phyloP scores from a whole-genome alignment of 345 rosid genomes.

The Trapa incisa region DNA sequence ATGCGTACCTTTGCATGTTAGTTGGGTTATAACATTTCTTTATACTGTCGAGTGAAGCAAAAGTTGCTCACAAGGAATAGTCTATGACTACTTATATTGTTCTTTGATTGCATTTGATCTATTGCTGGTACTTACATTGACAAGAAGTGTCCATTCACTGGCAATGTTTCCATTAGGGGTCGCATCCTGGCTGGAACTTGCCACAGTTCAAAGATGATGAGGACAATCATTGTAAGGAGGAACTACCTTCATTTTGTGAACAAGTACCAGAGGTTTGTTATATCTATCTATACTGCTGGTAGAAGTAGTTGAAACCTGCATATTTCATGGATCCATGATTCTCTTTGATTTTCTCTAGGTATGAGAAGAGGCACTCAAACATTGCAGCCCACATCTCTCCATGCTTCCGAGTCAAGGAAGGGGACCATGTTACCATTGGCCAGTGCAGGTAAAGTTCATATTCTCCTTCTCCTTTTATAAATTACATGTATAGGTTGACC shows the following conservation, averaged over 20 bases:
- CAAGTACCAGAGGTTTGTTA: slow-evolving; percentile 65
- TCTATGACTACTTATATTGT: no score
- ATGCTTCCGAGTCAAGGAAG: slow-evolving; percentile 72
- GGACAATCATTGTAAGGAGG: slow-evolving; percentile 78
- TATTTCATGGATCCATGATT: no score
- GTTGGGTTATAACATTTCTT: no score
- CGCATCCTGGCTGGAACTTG: slow-evolving; percentile 88
- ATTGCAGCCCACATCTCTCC: slow-evolving; percentile 66
- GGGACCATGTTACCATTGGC: slow-evolving; percentile 63
- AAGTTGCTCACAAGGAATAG: no score
- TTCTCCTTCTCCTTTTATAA: background rate
- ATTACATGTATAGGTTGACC: no score
- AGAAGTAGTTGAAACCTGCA: no score
- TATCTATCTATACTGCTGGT: no score
- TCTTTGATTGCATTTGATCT: no score
- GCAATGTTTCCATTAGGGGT: slow-evolving; percentile 20
- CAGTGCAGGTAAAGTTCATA: slow-evolving; percentile 50
- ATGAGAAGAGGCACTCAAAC: slow-evolving; percentile 79
- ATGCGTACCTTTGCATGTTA: no score
- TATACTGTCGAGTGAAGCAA: no score
- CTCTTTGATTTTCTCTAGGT: slow-evolving; percentile 15
- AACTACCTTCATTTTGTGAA: slow-evolving; percentile 80
- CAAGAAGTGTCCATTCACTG: slow-evolving; percentile 3
- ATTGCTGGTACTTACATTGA: slow-evolving; percentile 4
- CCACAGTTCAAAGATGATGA: slow-evolving; percentile 82